Evolutionary conservation across 495 filamentous ascomycete genomes (phyloP).

Genomic region (Lasiosphaeria hispida): DNA sequence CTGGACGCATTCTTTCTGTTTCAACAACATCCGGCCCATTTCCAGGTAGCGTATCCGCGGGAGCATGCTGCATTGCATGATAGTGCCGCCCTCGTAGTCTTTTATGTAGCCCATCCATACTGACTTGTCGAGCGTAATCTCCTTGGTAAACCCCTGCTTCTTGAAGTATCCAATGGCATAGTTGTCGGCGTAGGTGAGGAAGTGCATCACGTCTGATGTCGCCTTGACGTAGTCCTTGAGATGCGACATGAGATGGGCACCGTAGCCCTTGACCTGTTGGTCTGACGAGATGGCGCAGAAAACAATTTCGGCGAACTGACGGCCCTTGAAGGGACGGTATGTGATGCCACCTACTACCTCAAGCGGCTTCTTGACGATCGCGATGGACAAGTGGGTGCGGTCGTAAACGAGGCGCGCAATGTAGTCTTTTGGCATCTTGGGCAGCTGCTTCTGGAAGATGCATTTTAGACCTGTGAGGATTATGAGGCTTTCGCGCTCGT

Average conservation of each 20-base stretch:
- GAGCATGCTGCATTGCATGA: conserved; percentile 99
- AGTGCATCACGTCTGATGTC: conserved; percentile 95
- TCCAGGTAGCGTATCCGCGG: conserved; percentile 94
- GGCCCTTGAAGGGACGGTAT: conserved; percentile 89
- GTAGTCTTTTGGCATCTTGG: conserved; percentile 99
- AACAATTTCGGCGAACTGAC: conserved; percentile 95
- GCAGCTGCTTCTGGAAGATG: conserved; percentile 97
- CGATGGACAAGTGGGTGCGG: conserved; percentile 91
- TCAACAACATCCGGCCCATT: conserved; percentile 88
- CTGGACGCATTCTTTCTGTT: conserved; percentile 91
- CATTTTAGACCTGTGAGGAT: conserved; percentile 95
- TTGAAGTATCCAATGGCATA: conserved; percentile 99
- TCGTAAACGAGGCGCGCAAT: conserved; percentile 97
- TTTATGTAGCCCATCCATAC: conserved; percentile 99
- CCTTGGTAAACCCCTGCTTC: conserved; percentile 98
- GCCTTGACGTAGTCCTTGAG: conserved; percentile 99
- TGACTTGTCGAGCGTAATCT: conserved; percentile 85
- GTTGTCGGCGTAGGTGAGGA: conserved; percentile 97
- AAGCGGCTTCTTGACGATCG: conserved; percentile 93
- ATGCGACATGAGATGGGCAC: conserved; percentile 96
- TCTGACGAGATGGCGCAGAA: conserved; percentile 98
- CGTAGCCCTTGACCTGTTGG: conserved; percentile 98
- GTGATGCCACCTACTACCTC: conserved; percentile 97
- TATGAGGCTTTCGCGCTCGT: conserved; percentile 80
- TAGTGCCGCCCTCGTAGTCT: conserved; percentile 97